Conservation (phyloP, 352 stramenopile genomes). For the Phytophthora sansomeana region DNA sequence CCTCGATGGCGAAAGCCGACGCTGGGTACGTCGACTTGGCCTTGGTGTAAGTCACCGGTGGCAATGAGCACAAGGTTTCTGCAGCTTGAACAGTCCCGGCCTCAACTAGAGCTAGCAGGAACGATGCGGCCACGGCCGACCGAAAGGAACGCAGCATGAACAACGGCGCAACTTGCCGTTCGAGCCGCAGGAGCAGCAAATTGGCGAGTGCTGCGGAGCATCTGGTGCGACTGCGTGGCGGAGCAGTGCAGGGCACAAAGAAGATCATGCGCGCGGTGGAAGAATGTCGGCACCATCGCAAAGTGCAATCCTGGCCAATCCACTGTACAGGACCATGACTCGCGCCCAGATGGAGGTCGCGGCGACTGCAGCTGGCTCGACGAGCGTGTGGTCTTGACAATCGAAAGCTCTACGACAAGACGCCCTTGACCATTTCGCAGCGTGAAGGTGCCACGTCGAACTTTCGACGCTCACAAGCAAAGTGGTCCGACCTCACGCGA, state of each 20-base stretch:
- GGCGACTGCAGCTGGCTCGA: conserved; percentile 27
- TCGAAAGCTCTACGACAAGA: conserved; percentile 17
- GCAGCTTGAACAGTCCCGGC: conserved; percentile 21
- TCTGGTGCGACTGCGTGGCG: conserved; percentile 5
- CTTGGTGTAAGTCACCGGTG: conserved; percentile 47
- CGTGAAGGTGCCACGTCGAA: conserved; percentile 4
- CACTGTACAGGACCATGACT: conserved; percentile 13
- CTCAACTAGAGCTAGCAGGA: conserved; percentile 15
- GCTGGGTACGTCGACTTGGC: conserved; percentile 59
- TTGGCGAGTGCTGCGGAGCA: conserved; percentile 23
- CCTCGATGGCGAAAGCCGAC: conserved; percentile 53
- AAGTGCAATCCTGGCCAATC: conserved; percentile 35
- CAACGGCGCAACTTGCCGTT: conserved; percentile 1
- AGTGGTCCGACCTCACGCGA: too few relatives aligned
- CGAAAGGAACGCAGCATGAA: conserved; percentile 33
- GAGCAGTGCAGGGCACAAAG: conserved; percentile 7
- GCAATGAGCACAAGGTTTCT: conserved; percentile 61
- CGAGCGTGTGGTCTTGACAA: conserved; percentile 7
- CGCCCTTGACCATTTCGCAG: not conserved
- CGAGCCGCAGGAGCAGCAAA: conserved; percentile 27
- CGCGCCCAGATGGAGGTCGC: conserved; percentile 32
- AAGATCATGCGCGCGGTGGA: conserved; percentile 23
- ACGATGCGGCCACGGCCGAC: conserved; percentile 11
- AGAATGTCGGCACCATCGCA: conserved; percentile 30
- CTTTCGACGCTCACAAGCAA: too few relatives aligned